Evolutionary conservation across 257 asterid species (phyloP).

Genomic region (Fraxinus excelsior): DNA sequence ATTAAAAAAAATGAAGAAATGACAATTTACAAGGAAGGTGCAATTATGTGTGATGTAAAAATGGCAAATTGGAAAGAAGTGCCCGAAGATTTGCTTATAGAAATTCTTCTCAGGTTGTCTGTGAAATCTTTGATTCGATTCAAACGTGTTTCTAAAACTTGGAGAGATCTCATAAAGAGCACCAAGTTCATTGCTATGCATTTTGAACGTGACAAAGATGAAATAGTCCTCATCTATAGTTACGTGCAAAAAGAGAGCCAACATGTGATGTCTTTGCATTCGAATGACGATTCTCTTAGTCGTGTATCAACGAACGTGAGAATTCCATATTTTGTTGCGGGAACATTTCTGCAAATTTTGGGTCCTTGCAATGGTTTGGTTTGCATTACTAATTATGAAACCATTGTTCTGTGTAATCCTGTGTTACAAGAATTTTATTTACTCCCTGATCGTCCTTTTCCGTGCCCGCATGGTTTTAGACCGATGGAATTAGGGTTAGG

Average conservation of each 20-base stretch:
- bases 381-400: background rate
- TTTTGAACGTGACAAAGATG: background rate
- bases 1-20: too few species aligned
- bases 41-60: background rate
- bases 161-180: constrained; percentile 2
- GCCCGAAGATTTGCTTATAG: background rate
- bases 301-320: background rate
- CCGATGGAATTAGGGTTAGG: background rate
- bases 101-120: constrained; percentile 5
- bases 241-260: background rate
- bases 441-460: constrained; percentile 7
- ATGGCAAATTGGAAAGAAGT: background rate
- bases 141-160: background rate
- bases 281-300: background rate
- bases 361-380: constrained; percentile 13
- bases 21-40: background rate
- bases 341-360: background rate
- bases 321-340: background rate
- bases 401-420: constrained; percentile 11
- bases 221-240: background rate
- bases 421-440: background rate
- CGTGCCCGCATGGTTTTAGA: background rate
- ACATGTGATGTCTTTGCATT: background rate
- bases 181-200: background rate
- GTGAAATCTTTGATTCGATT: constrained; percentile 12